A percentile compares a stretch with the other conserved stretches of the same genome.
phyloP scores from a whole-genome alignment of 768 basidiomycete species.

The Leccinum fibrillosum region DNA sequence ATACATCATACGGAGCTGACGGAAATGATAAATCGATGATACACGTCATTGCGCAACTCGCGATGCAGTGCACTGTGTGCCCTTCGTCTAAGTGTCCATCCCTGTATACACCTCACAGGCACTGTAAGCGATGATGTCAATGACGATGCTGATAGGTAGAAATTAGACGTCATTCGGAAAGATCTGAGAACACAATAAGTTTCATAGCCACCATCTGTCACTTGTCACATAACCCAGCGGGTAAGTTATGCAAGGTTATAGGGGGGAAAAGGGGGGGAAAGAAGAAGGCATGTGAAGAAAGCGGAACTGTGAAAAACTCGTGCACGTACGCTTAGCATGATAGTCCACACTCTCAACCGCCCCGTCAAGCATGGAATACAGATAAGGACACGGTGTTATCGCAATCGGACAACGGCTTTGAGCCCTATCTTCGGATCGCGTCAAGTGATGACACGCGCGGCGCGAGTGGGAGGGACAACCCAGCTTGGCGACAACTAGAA shows the following conservation, averaged over 20 bases:
- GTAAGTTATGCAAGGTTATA: neutral
- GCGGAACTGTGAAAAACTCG: neutral
- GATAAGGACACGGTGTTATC: constrained; percentile 1
- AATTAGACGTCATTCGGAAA: no score
- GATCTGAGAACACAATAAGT: no score
- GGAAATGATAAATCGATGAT: no score
- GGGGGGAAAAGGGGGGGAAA: neutral
- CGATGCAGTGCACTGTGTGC: no score
- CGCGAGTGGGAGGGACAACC: neutral
- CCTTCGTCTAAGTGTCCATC: no score
- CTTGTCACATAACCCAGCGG: neutral
- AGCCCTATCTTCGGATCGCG: constrained; percentile 3
- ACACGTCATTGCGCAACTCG: no score
- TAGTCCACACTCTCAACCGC: neutral
- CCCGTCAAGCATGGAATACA: neutral
- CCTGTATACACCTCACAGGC: no score
- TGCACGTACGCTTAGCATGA: neutral
- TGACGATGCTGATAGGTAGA: no score
- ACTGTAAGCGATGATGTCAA: no score
- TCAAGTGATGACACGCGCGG: constrained; percentile 1
- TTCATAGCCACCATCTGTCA: neutral
- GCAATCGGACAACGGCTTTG: neutral
- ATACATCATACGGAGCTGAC: no score
- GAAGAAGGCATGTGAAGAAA: neutral
- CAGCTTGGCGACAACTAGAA: constrained; percentile 2